Evolutionary conservation across 768 basidiomycete species (phyloP).

Genomic region (Kwoniella sp.): DNA sequence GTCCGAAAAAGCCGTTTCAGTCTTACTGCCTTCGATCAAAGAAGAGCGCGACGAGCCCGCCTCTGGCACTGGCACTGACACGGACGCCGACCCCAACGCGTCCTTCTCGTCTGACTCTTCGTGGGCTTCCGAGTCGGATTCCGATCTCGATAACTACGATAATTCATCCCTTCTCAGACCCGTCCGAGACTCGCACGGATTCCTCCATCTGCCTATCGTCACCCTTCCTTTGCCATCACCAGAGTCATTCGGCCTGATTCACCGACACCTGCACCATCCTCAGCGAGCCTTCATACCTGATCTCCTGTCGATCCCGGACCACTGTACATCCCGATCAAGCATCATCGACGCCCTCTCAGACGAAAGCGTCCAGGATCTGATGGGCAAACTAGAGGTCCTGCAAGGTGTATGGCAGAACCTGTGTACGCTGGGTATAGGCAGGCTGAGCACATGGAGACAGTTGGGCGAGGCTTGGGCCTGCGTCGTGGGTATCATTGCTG

Average conservation of each 20-base stretch:
- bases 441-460: constrained; percentile 15
- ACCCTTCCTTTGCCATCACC: constrained; percentile 23
- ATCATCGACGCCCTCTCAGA: constrained; percentile 8
- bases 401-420: constrained; percentile 33
- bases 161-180: constrained; percentile 8
- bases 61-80: background rate
- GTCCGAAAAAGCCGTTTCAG: constrained; percentile 9
- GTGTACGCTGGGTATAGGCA: constrained; percentile 17
- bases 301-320: constrained; percentile 11
- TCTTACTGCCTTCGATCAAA: constrained; percentile 2
- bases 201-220: constrained; percentile 18
- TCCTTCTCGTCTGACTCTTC: constrained; percentile 6
- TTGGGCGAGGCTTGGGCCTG: constrained; percentile 24
- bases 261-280: constrained; percentile 20
- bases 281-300: constrained; percentile 11
- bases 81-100: background rate
- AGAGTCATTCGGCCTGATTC: constrained; percentile 24
- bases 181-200: constrained; percentile 7
- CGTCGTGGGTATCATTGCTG: constrained; percentile 18
- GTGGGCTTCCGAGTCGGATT: constrained; percentile 12
- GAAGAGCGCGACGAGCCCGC: background rate
- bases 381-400: constrained; percentile 14
- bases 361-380: constrained; percentile 16
- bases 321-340: background rate
- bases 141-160: background rate